These are phyloP conservation scores for Syzygium aromaticum DNA, from an alignment of 345 rosid genomes.

Conservation along the genomic window DNA sequence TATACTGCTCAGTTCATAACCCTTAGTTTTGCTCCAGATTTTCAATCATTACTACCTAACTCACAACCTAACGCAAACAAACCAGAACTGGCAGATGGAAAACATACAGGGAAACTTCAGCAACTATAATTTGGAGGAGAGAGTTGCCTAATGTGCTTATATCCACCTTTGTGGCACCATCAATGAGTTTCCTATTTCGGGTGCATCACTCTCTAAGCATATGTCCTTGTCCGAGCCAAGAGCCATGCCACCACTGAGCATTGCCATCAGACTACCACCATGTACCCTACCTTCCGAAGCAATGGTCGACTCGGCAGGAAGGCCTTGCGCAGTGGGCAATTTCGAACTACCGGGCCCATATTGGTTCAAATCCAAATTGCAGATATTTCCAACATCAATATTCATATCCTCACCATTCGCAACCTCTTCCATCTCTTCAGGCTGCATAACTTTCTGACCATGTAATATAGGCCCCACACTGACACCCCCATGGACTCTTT, in stretches of 20 bases:
- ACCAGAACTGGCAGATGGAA: neutral
- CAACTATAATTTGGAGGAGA: neutral
- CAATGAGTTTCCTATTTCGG: neutral
- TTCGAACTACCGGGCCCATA: conserved; percentile 10
- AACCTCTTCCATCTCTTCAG: conserved; percentile 48
- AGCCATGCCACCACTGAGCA: conserved; percentile 45
- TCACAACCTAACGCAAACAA: neutral
- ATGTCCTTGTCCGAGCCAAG: conserved; percentile 10
- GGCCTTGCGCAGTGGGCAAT: conserved; percentile 11
- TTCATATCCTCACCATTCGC: conserved; percentile 43
- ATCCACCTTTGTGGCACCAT: neutral
- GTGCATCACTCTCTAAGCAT: neutral
- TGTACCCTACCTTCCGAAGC: conserved; percentile 94
- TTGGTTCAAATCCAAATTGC: conserved; percentile 30
- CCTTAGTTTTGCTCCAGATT: neutral
- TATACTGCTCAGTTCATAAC: neutral
- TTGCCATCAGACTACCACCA: conserved; percentile 87
- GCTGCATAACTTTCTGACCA: conserved; percentile 23
- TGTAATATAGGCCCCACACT: conserved; percentile 46
- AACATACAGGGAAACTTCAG: neutral
- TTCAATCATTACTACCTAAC: neutral
- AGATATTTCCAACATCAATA: conserved; percentile 30
- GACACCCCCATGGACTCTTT: conserved; percentile 78
- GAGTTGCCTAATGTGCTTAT: neutral
- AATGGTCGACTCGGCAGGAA: conserved; percentile 13